phyloP scores from a whole-genome alignment of 768 basidiomycete species.

The Suillus cothurnatus region DNA sequence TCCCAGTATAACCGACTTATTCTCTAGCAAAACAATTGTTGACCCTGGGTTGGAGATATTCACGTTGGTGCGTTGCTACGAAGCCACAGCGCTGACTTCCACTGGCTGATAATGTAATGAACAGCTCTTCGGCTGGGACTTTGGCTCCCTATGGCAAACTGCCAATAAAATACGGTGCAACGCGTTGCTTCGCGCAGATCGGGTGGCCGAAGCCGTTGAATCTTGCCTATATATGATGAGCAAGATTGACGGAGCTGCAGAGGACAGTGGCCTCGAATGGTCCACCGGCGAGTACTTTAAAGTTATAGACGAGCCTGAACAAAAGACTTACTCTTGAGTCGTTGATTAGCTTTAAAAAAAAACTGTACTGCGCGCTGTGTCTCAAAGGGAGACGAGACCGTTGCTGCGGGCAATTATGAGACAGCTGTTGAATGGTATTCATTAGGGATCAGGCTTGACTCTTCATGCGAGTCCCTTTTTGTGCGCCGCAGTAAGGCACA shows the following conservation, averaged over 20 bases:
- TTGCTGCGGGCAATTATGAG: neutral
- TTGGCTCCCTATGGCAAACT: neutral
- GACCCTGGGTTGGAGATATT: neutral
- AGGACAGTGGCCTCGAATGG: neutral
- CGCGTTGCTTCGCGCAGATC: neutral
- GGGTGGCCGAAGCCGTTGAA: neutral
- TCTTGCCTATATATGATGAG: neutral
- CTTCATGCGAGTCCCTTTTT: neutral
- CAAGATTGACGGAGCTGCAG: neutral
- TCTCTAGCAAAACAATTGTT: neutral
- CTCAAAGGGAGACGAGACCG: neutral
- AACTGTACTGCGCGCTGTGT: neutral
- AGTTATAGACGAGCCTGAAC: neutral
- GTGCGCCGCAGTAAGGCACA: neutral
- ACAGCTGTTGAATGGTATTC: neutral
- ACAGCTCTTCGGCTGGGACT: neutral
- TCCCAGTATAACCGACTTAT: neutral
- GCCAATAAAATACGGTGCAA: neutral
- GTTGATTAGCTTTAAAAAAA: neutral
- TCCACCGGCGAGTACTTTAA: neutral
- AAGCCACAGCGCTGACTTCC: neutral
- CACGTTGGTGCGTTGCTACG: neutral
- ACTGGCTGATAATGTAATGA: neutral
- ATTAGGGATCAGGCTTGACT: neutral
- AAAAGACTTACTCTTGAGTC: neutral